Evolutionary conservation across 2,329 filamentous ascomycete species (phyloP).

Genomic region (Furcasterigmium sp.): DNA sequence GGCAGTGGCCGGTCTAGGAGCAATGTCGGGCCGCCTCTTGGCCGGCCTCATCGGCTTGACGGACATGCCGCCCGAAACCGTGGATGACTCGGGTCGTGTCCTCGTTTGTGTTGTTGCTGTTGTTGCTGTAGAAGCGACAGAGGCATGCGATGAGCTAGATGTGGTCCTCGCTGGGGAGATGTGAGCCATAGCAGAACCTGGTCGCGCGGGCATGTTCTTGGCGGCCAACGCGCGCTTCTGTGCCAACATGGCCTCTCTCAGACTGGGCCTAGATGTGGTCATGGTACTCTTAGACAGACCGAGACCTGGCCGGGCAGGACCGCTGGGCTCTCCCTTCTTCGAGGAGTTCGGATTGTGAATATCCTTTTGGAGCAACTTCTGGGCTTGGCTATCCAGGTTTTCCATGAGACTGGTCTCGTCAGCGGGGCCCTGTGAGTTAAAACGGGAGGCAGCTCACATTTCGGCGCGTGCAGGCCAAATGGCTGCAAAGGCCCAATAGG

Average conservation of each 20-base stretch:
- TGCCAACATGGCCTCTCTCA: constrained; percentile 80
- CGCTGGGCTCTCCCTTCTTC: constrained; percentile 42
- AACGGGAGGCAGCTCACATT: constrained; percentile 46
- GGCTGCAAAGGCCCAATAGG: constrained; percentile 78
- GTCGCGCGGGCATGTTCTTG: constrained; percentile 49
- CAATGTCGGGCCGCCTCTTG: constrained; percentile 52
- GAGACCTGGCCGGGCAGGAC: constrained; percentile 49
- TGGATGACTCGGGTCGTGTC: constrained; percentile 35
- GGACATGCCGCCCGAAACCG: constrained; percentile 51
- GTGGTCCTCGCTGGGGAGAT: constrained; percentile 28
- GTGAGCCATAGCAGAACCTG: constrained; percentile 60
- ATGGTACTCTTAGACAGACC: constrained; percentile 61
- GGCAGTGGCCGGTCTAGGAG: constrained; percentile 56
- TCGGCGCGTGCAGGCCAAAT: constrained; percentile 78
- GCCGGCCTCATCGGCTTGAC: constrained; percentile 59
- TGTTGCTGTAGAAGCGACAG: constrained; percentile 30
- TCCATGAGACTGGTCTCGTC: constrained; percentile 61
- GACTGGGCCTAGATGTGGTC: constrained; percentile 53
- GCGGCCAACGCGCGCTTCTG: constrained; percentile 62
- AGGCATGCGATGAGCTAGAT: constrained; percentile 37
- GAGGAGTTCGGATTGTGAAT: constrained; percentile 69
- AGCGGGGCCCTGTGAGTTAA: constrained; percentile 3
- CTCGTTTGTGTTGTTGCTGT: constrained; percentile 26
- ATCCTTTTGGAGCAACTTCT: constrained; percentile 76
- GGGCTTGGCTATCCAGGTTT: constrained; percentile 71